phyloP scores from a whole-genome alignment of 352 stramenopile species.

The Globisporangium perplexum region DNA sequence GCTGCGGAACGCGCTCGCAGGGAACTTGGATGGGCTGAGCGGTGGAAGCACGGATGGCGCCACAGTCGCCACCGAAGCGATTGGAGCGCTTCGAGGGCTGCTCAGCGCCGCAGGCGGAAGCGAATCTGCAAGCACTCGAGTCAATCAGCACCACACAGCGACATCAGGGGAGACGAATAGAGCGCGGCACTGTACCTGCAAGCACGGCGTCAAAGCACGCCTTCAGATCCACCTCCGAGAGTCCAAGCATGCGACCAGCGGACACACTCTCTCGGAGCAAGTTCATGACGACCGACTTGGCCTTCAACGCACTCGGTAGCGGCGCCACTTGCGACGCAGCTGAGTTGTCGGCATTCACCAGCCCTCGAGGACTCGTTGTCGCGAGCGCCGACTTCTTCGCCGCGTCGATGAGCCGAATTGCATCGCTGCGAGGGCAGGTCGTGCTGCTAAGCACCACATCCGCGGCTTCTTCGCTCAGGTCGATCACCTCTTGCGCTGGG shows the following conservation, averaged over 20 bases:
- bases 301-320: slow-evolving; percentile 7
- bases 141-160: not conserved
- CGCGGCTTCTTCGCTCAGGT: slow-evolving; percentile 42
- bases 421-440: slow-evolving; percentile 37
- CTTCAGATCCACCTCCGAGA: slow-evolving; percentile 22
- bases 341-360: not conserved
- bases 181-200: slow-evolving; percentile 5
- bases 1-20: slow-evolving; percentile 25
- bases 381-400: slow-evolving; percentile 24
- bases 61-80: no score
- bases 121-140: not conserved
- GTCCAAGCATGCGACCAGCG: slow-evolving; percentile 26
- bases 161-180: not conserved
- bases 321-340: not conserved
- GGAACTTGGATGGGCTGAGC: slow-evolving; percentile 30
- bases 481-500: slow-evolving; percentile 30
- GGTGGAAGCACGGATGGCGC: slow-evolving; percentile 13
- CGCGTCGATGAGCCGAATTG: slow-evolving; percentile 42
- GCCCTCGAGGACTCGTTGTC: not conserved
- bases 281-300: slow-evolving; percentile 22
- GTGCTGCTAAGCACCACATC: slow-evolving; percentile 33
- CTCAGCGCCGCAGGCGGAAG: not conserved
- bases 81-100: slow-evolving; percentile 1
- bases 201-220: slow-evolving; percentile 23
- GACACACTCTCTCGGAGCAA: slow-evolving; percentile 28